Conservation (phyloP, 441 rosid species). For the Bocquillonia castaneifolia region DNA sequence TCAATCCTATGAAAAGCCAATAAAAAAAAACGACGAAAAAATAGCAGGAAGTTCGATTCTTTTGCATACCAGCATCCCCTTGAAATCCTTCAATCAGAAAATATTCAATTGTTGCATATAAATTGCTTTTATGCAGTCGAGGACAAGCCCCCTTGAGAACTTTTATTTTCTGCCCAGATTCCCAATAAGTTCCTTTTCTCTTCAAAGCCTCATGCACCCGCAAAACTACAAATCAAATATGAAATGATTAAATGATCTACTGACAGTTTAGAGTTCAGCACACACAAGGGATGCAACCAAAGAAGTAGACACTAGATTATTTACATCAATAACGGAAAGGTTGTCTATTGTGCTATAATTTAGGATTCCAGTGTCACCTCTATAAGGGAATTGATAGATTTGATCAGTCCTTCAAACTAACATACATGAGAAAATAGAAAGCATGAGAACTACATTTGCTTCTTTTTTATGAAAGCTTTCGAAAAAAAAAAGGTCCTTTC, state of each 20-base stretch:
- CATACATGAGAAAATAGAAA: neutral
- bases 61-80: conserved; percentile 51
- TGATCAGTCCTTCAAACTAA: neutral
- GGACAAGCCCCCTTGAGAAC: conserved; percentile 61
- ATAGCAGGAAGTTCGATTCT: neutral
- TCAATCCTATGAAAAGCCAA: neutral
- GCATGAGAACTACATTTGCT: no score
- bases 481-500: neutral
- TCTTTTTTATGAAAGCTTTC: neutral
- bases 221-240: conserved; percentile 42
- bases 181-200: conserved; percentile 53
- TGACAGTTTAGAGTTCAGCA: neutral
- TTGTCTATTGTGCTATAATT: neutral
- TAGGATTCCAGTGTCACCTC: neutral
- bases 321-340: neutral
- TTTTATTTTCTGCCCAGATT: conserved; percentile 51
- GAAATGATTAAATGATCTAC: neutral
- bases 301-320: neutral
- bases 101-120: conserved; percentile 61
- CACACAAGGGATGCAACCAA: neutral
- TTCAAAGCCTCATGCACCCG: conserved; percentile 48
- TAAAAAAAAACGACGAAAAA: neutral
- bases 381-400: neutral
- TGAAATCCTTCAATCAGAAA: conserved; percentile 55
- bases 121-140: conserved; percentile 38